Evolutionary conservation across 2,329 filamentous ascomycete species (phyloP).

Genomic region (Alternaria ethzedia): DNA sequence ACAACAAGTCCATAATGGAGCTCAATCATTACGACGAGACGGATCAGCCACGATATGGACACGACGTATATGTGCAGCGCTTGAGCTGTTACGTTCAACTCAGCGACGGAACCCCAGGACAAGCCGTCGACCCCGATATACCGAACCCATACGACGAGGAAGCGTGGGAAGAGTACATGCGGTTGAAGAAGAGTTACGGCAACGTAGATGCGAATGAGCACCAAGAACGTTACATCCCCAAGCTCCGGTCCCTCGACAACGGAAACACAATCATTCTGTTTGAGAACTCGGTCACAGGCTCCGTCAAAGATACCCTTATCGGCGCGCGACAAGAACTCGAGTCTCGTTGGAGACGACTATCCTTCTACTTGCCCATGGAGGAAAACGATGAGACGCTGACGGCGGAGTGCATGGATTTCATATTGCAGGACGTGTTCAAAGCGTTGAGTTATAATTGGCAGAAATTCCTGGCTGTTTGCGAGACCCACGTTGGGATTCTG

Average conservation of each 20-base stretch:
- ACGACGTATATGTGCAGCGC: conserved; percentile 59
- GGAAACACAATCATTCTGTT: conserved; percentile 60
- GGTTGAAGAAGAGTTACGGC: conserved; percentile 38
- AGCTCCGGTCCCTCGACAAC: conserved; percentile 56
- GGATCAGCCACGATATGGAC: conserved; percentile 54
- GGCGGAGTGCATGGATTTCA: conserved; percentile 58
- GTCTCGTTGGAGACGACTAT: conserved; percentile 59
- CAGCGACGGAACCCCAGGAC: conserved; percentile 50
- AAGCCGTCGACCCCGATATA: conserved; percentile 51
- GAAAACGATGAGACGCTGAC: conserved; percentile 53
- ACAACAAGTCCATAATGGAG: conserved; percentile 56
- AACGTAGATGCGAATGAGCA: conserved; percentile 36
- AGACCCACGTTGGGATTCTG: conserved; percentile 58
- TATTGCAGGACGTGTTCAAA: conserved; percentile 59
- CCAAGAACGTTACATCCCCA: conserved; percentile 49
- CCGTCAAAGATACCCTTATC: conserved; percentile 58
- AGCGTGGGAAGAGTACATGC: conserved; percentile 42
- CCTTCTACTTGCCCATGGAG: conserved; percentile 58
- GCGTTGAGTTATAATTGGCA: conserved; percentile 55
- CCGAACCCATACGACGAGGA: conserved; percentile 54
- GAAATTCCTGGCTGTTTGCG: conserved; percentile 53
- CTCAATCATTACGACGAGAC: conserved; percentile 56
- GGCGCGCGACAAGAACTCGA: conserved; percentile 59
- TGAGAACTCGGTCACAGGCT: conserved; percentile 57
- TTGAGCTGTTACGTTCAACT: conserved; percentile 60